phyloP scores from a whole-genome alignment of 2,329 filamentous ascomycete genomes.

The Phialophora expanda region DNA sequence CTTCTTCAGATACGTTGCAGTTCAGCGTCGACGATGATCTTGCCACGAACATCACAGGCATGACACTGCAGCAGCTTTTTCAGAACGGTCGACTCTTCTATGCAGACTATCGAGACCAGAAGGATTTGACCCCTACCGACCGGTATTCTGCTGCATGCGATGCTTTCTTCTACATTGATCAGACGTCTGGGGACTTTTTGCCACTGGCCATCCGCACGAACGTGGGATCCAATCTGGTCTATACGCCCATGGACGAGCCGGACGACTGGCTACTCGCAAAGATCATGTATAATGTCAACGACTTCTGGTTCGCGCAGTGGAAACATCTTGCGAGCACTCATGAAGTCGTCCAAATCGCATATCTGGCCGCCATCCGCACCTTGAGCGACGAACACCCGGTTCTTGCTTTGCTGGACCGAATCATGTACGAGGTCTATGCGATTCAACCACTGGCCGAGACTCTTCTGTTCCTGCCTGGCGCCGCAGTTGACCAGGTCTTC shows the following conservation, averaged over 20 bases:
- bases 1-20: slow-evolving; percentile 20
- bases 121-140: slow-evolving; percentile 17
- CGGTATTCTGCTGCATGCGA: slow-evolving; percentile 17
- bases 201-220: slow-evolving; percentile 25
- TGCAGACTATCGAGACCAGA: slow-evolving; percentile 25
- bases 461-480: slow-evolving; percentile 23
- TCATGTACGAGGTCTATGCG: slow-evolving; percentile 26
- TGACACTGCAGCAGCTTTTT: slow-evolving; percentile 22
- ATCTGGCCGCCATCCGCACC: slow-evolving; percentile 23
- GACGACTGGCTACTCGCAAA: slow-evolving; percentile 25
- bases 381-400: slow-evolving; percentile 25
- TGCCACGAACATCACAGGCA: slow-evolving; percentile 19
- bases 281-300: slow-evolving; percentile 29
- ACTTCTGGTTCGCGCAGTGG: slow-evolving; percentile 26
- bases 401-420: slow-evolving; percentile 19
- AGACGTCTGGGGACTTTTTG: slow-evolving; percentile 16
- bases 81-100: slow-evolving; percentile 21
- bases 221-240: slow-evolving; percentile 21
- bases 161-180: slow-evolving; percentile 24
- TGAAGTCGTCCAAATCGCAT: slow-evolving; percentile 25
- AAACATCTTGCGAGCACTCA: slow-evolving; percentile 27
- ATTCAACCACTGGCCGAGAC: slow-evolving; percentile 22
- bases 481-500: slow-evolving; percentile 25
- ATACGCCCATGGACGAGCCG: slow-evolving; percentile 16
- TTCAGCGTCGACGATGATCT: slow-evolving; percentile 20